Conservation (phyloP, 164 flowering plant genomes). For the Euptelea pleiosperma region DNA sequence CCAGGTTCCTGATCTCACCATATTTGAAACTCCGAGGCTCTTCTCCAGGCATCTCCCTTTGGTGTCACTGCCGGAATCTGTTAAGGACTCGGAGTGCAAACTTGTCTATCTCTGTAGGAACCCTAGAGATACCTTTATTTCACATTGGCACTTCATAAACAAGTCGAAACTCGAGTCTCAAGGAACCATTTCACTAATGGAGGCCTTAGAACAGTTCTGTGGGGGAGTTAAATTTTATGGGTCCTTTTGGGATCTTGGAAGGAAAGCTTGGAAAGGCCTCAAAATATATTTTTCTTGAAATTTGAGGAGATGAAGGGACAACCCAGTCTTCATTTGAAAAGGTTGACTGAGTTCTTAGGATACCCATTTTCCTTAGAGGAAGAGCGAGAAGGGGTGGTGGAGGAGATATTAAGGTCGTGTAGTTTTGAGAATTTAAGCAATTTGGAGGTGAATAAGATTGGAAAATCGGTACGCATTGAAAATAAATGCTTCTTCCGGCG, state of each 20-base stretch:
- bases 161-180: neutral
- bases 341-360: slow-evolving; percentile 24
- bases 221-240: slow-evolving; percentile 19
- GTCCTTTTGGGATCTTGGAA: slow-evolving; percentile 29
- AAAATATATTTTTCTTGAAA: slow-evolving; percentile 9
- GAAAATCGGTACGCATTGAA: neutral
- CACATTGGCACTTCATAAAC: slow-evolving; percentile 14
- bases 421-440: slow-evolving; percentile 17
- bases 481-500: neutral
- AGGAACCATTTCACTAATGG: slow-evolving; percentile 1
- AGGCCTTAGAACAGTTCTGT: slow-evolving; percentile 20
- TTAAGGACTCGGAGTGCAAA: slow-evolving; percentile 8
- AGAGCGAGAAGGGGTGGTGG: slow-evolving; percentile 12
- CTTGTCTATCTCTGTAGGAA: slow-evolving; percentile 17
- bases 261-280: slow-evolving; percentile 19
- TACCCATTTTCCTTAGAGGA: slow-evolving; percentile 19
- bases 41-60: slow-evolving; percentile 7
- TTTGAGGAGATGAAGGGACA: slow-evolving; percentile 19
- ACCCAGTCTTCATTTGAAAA: neutral
- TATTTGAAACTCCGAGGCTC: neutral
- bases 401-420: neutral
- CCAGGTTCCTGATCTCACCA: neutral
- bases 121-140: slow-evolving; percentile 18
- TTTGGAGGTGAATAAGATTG: slow-evolving; percentile 12
- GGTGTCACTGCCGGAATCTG: neutral